Conservation (phyloP, 495 filamentous ascomycete genomes). For the Pyrenula massariospora region DNA sequence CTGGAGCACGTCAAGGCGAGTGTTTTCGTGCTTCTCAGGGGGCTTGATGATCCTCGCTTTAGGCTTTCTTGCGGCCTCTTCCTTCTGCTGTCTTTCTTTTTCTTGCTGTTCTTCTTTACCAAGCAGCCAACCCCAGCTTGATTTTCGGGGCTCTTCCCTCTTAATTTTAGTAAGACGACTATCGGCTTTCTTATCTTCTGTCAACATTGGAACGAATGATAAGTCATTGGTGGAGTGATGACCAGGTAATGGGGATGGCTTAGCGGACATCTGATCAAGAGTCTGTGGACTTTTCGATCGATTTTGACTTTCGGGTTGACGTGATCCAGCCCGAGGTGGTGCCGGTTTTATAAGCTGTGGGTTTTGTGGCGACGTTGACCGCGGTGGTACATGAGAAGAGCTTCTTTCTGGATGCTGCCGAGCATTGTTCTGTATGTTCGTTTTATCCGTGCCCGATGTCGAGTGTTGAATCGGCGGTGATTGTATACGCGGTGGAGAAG, state of each 20-base stretch:
- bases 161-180: slow-evolving; percentile 53
- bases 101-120: slow-evolving; percentile 59
- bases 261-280: slow-evolving; percentile 48
- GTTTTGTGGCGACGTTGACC: slow-evolving; percentile 11
- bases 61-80: slow-evolving; percentile 49
- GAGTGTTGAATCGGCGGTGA: slow-evolving; percentile 16
- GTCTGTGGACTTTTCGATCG: slow-evolving; percentile 20
- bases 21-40: slow-evolving; percentile 51
- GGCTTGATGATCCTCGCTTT: slow-evolving; percentile 39
- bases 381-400: slow-evolving; percentile 40
- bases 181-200: slow-evolving; percentile 54
- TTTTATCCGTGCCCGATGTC: slow-evolving; percentile 2
- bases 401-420: slow-evolving; percentile 32
- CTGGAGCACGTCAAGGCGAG: slow-evolving; percentile 71
- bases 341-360: slow-evolving; percentile 7
- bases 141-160: slow-evolving; percentile 55
- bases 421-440: neutral
- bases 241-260: slow-evolving; percentile 58
- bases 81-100: slow-evolving; percentile 46
- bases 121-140: slow-evolving; percentile 74
- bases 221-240: slow-evolving; percentile 64
- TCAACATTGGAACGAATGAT: slow-evolving; percentile 72
- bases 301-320: neutral
- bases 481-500: slow-evolving; percentile 18
- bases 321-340: slow-evolving; percentile 5